Percentiles rank a stretch among this genome's conserved stretches.
phyloP scores from a whole-genome alignment of 495 filamentous ascomycete genomes.

The Hypomontagnella monticulosa region DNA sequence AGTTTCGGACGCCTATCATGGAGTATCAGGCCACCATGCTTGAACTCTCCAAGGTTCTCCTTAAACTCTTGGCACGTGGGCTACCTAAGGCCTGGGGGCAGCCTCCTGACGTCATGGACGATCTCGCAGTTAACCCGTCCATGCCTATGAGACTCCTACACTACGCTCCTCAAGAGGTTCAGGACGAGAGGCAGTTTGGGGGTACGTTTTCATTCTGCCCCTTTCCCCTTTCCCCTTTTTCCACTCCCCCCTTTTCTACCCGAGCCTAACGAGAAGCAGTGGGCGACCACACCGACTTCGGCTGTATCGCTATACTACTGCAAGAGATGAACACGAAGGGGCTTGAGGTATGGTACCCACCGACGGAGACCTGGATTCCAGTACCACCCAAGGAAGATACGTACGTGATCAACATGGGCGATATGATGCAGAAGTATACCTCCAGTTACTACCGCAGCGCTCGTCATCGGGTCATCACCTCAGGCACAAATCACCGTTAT shows the following conservation, averaged over 20 bases:
- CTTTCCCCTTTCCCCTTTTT: not conserved
- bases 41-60: conserved; percentile 46
- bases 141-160: conserved; percentile 57
- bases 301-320: conserved; percentile 54
- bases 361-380: conserved; percentile 51
- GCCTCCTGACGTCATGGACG: conserved; percentile 49
- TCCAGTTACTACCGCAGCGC: conserved; percentile 36
- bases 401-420: conserved; percentile 59
- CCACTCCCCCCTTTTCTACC: not conserved
- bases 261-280: conserved; percentile 24
- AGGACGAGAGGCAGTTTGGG: conserved; percentile 54
- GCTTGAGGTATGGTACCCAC: conserved; percentile 55
- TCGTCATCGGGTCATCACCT: conserved; percentile 37
- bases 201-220: conserved; percentile 24
- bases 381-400: conserved; percentile 49
- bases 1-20: conserved; percentile 59
- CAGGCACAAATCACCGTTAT: conserved; percentile 30
- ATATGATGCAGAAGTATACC: conserved; percentile 44
- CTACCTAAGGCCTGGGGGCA: conserved; percentile 55
- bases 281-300: conserved; percentile 50
- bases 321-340: conserved; percentile 55
- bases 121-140: conserved; percentile 57
- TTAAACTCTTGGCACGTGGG: conserved; percentile 51
- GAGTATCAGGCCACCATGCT: conserved; percentile 56
- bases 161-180: conserved; percentile 49